Evolutionary conservation across 164 flowering plant genomes (phyloP), one percentile per base, ranked within the genome.

Genomic region (Liriodendron chinense): DNA sequence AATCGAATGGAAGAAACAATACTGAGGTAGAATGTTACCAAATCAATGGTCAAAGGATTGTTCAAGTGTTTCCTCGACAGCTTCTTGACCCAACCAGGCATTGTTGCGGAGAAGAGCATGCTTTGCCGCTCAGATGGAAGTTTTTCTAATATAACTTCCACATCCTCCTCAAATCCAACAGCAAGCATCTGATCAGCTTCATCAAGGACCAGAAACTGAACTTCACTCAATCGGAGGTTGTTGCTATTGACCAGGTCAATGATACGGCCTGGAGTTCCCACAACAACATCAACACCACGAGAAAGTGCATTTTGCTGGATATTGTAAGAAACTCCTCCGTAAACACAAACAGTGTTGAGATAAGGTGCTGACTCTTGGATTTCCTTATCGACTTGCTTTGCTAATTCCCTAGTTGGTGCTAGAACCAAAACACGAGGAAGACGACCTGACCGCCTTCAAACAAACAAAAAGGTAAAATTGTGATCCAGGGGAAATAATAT

Each of bases 111-210:
- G 85, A 96, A 96, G 83, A 96, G 98, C 99, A 96, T 92, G 85
- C 91, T 96, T 80, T 96, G 98, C 66, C 99, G 82, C 84, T 88
- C 23, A 10, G 92, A 10, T 47, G 99, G 99, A 76, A 96, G 87
- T 62, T 84, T 87, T 76, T 91, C 87, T 67, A 96, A 77, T 76
- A 96, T 96, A 16, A 77, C 63, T 84, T 96, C 99, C 62, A 96
- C 99, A 78, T 87, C 98, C 79, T 96, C 99, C 87, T 96, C 99
- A 86, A 96, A 96, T n/a, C 99, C 99, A 81, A 92, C 98, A 2
- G 96, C 96, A 75, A 96, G 97, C 99, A 96, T 96, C 83, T 91
- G 97, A 84, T 96, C 99, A 72, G 99, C 99, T 86, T 96, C 99
- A 82, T 96, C 99, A 69, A 96, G 97, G 65, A 96, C 98, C 87